Base-by-base conservation (phyloP, 495 filamentous ascomycete genomes). In the Aspergillus panamensis region DNA sequence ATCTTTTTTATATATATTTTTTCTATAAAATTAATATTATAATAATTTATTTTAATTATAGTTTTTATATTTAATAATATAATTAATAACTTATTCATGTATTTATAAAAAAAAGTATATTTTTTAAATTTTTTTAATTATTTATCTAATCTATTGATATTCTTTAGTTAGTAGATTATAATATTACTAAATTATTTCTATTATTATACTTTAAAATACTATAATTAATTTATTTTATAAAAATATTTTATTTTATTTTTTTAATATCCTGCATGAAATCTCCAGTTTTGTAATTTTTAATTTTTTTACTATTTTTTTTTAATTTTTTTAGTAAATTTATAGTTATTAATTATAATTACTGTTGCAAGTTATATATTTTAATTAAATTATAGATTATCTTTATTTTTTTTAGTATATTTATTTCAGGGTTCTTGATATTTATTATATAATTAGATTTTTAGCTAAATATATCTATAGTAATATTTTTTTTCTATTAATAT, bases 191-290 rank as follows among this genome's bases (percentile, higher is more conserved):
- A 42, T 29, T 39, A 35, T 55, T 52, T 58, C 5, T 7, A 13
- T 17, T 30, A 50, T 33, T 32, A 61, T 52, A 35, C 39, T 48
- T 25, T 52, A 1, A 45, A 61, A 19, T 51, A 32, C 37, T 55
- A 48, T 52, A 42, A 55, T 52, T 56, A 37, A 35, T 48, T 50
- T 53, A 62, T 53, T 44, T 47, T 48, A 31, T 53, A 64, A 5
- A 53, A 25, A 25, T 25, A 25, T 25, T 2, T 25, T 25, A 25
- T 25, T 25, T 25, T 25, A 25, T 25, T 25, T 25, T 25, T 5
- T 25, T 25, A 2, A 25, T 25, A 25, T 25, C 25, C 5, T 25
- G 25, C 25, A 25, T 25, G 25, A 25, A 25, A 25, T 25, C 25
- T 25, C 5, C 5, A 25, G 5, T 25, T 25, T 25, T 25, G 5